Percentiles rank a stretch among this genome's conserved stretches.
These are phyloP conservation scores for Neonectria ditissima DNA, from an alignment of 2,329 filamentous ascomycete species.

Conservation along the genomic window DNA sequence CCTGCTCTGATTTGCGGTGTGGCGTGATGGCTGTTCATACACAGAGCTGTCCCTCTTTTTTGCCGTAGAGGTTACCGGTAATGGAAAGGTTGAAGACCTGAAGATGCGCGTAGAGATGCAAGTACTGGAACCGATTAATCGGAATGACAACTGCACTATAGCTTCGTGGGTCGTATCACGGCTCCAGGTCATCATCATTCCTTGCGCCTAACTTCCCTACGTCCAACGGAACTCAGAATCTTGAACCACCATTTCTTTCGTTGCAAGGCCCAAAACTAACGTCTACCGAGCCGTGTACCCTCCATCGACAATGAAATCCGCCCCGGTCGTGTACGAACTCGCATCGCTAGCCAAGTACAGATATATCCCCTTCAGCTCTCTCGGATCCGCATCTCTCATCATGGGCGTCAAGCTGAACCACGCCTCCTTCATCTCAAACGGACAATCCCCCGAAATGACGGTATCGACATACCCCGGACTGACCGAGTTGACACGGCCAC, in stretches of 20 bases:
- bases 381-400: conserved; percentile 45
- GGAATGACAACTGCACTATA: too few species aligned
- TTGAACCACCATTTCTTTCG: neutral
- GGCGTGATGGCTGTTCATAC: neutral
- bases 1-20: neutral
- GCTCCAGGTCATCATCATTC: neutral
- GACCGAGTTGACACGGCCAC: conserved; percentile 55
- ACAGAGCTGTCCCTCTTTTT: too few species aligned
- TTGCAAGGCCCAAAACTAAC: neutral
- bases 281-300: conserved; percentile 35
- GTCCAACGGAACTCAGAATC: neutral
- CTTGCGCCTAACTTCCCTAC: neutral
- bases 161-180: too few species aligned
- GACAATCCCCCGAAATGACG: conserved; percentile 48
- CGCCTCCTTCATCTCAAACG: conserved; percentile 50
- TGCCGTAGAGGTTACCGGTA: too few species aligned
- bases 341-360: conserved; percentile 43
- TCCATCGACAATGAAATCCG: conserved; percentile 33
- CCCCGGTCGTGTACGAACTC: conserved; percentile 32
- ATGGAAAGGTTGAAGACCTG: too few species aligned
- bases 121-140: too few species aligned
- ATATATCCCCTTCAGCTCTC: conserved; percentile 48
- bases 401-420: conserved; percentile 49
- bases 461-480: conserved; percentile 55
- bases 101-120: too few species aligned